Percentiles rank a stretch among this genome's conserved stretches.
phyloP scores from a whole-genome alignment of 805 yeast genomes.

The Debaryomyces hansenii region DNA sequence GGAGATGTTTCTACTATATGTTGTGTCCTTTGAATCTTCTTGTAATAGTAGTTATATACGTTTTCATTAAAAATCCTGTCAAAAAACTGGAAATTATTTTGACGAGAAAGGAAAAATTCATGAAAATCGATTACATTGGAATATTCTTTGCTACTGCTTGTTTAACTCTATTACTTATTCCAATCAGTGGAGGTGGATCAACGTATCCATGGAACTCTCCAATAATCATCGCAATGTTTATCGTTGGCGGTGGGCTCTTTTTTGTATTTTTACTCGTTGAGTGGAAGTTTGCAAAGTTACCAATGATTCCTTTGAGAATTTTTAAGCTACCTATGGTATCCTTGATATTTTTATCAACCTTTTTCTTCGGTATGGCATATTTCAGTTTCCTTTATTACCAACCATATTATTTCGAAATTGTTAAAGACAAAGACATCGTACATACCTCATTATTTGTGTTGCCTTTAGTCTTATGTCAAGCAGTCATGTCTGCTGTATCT shows the following conservation, averaged over 20 bases:
- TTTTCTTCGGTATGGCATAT: conserved; percentile 29
- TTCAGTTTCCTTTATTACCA: conserved; percentile 22
- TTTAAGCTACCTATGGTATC: conserved; percentile 21
- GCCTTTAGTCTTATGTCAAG: conserved; percentile 39
- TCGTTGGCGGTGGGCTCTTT: conserved; percentile 28
- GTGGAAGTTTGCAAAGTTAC: conserved; percentile 26
- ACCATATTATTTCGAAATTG: conserved; percentile 23
- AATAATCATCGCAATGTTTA: conserved; percentile 33
- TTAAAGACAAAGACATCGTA: conserved; percentile 19
- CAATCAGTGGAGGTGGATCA: conserved; percentile 62
- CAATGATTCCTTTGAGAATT: conserved; percentile 31
- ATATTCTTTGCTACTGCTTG: conserved; percentile 39
- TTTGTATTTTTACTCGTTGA: conserved; percentile 24
- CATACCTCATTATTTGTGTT: conserved; percentile 17
- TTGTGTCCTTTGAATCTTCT: conserved; percentile 42
- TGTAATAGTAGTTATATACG: conserved; percentile 24
- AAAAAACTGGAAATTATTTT: conserved; percentile 25
- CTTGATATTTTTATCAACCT: conserved; percentile 19
- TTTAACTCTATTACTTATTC: conserved; percentile 51
- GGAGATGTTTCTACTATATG: conserved; percentile 57
- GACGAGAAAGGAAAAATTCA: conserved; percentile 35
- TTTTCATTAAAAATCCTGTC: conserved; percentile 35
- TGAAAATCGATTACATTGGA: conserved; percentile 55
- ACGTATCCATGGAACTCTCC: conserved; percentile 54
- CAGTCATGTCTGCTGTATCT: conserved; percentile 39